Evolutionary conservation across 345 rosid genomes (phyloP), one percentile per base, ranked within the genome.

Genomic region (Salix suchowensis): DNA sequence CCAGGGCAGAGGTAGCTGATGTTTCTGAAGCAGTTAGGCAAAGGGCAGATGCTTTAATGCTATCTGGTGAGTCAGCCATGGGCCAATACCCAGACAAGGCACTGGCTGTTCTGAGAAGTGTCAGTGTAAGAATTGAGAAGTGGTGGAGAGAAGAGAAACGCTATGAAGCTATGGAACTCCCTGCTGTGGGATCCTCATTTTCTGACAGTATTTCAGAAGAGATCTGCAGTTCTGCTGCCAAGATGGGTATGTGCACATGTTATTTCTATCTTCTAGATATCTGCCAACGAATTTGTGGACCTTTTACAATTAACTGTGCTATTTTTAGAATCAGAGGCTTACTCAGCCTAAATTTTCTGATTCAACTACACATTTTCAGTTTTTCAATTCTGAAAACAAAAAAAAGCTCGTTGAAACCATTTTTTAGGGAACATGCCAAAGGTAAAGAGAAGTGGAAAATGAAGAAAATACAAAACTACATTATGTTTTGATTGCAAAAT

Each of bases 51-150:
- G 99, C 97, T 68, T 82, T 94, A 79, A 94, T 94, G 98, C 97
- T 96, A 78, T 96, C 99, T 78, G 98, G 98, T 65, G 99, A 96
- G 86, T 96, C 99, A 13, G 99, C 99, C 34, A 96, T 96, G 99
- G 99, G 99, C 65, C 99, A 94, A 80, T 96, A 66, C 88, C 98
- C 99, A 2, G 99, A 96, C 21, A 96, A 96, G 87, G 97, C 99
- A 62, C 84, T 96, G 75, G 72, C 97, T 5, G 98, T 96, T 85
- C 90, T 94, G 24, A 89, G 98, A 77, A 94, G 85, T 82, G 99
- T 96, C 70, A 96, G 98, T 80, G 69, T 94, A 71, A 92, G 98
- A 81, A 96, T 94, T 42, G 99, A 96, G 86, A 89, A 81, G 82
- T 96, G 99, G 98, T 94, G 98, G 97, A 94, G 99, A 80, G 98